Base-by-base conservation (phyloP, 2,329 filamentous ascomycete genomes). In the Lachnellula willkommii region DNA sequence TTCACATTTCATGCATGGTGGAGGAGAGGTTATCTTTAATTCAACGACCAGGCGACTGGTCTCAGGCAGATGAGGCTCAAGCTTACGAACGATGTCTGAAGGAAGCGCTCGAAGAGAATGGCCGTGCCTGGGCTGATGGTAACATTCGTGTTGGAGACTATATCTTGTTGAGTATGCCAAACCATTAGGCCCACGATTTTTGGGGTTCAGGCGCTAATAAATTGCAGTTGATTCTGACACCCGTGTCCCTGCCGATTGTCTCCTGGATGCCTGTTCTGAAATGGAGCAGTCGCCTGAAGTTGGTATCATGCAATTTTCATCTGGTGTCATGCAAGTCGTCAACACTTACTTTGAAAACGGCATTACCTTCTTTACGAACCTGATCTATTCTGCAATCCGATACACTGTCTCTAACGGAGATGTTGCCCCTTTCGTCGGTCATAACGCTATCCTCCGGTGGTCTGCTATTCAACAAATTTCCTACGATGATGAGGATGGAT, bases 231-330 rank as follows among this genome's bases (percentile, higher is more conserved):
- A 90, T 73, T 90, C 87, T 1, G 88, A 91, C 70, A 91, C 88
- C 32, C 87, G 87, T 71, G 87, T 90, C 2, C 89, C 89, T 1
- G 74, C 79, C 40, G 89, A 92, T 70, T 93, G 89, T 66, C 77
- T 93, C 58, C 77, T 92, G 5, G 88, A 92, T 66, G 87, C 87
- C 43, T 87, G 89, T 47, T 89, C 85, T 50, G 89, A 93, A 67
- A 90, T 92, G 87, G 87, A 91, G 67, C 84, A 87, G 66, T 88
- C 84, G 2, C 87, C 86, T 2, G 83, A 91, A 62, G 88, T 92
- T 49, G 88, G 85, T 52, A 90, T 90, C 67, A 81, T 92, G 74
- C 86, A 92, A 65, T 89, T 87, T 71, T 84, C 84, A 1, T 89
- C 87, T 5, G 85, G 87, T 65, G 87, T 90, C 72, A 91, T 89